Evolutionary conservation across 495 filamentous ascomycete genomes (phyloP), one percentile per base, ranked within the genome.

Genomic region (Podospora pseudopauciseta): DNA sequence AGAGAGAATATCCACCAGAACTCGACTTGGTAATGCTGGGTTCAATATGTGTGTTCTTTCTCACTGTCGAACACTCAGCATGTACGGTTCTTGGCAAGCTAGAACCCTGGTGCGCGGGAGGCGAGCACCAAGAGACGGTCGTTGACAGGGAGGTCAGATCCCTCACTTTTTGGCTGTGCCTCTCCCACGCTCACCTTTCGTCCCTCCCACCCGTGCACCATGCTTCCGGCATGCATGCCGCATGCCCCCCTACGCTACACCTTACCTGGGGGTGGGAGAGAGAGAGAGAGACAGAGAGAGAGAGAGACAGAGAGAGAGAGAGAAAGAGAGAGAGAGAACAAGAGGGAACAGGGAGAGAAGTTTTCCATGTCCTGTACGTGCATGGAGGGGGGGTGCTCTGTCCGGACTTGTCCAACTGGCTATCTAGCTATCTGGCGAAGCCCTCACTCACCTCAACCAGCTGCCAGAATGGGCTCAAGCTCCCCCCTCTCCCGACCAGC

Each of bases 191-290:
- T 27, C 56, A 58, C 9, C 56, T 57, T 53, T 32, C 44, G n/a
- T 26, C 53, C 59, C 63, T 20, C 64, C 65, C 23, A 28, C 67
- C 66, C 59, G 66, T 69, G 72, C 70, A 65, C 67, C 65, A 72
- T 63, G 65, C 60, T 65, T 72, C 72, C 70, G 72, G 72, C 70
- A 74, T 74, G 72, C 64, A 70, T 72, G 39, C 72, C 70, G 70
- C 67, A 66, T 60, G 55, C 65, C 65, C 39, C 39, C 39, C 30
- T 32, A 32, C 4, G 30, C 4, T 49, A 49, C 0, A 49, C 68
- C 65, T 66, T 66, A 70, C 70, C 63, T 65, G 68, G 68, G 64
- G 0, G 30, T 1, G 20, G 1, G 20, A 20, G 20, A 1, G 20
- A 20, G 20, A 23, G 23, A 23, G 23, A 23, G 1, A 1, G 23